Evolutionary conservation across 1,139 yeast species (phyloP).

Genomic region (Kluyveromyces marxianus): DNA sequence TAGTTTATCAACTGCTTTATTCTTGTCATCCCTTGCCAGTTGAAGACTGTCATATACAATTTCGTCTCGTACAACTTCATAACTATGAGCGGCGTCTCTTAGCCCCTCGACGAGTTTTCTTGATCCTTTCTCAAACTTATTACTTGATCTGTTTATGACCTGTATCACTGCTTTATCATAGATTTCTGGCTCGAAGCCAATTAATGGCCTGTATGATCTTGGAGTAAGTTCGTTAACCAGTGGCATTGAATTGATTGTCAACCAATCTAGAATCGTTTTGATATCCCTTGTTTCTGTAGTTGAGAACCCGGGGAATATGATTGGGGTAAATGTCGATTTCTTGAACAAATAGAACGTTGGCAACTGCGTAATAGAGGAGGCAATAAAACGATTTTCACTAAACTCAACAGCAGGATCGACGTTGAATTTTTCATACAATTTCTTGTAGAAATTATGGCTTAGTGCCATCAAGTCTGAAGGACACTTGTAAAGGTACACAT

Average conservation of each 20-base stretch:
- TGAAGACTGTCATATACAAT: constrained; percentile 38
- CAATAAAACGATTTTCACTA: constrained; percentile 40
- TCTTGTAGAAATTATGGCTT: constrained; percentile 38
- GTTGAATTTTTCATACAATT: constrained; percentile 39
- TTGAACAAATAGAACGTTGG: constrained; percentile 58
- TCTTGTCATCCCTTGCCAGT: constrained; percentile 38
- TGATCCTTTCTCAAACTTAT: constrained; percentile 14
- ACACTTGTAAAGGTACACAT: constrained; percentile 47
- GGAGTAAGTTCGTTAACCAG: constrained; percentile 45
- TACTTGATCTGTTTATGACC: constrained; percentile 41
- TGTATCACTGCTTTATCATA: constrained; percentile 47
- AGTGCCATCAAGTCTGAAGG: constrained; percentile 40
- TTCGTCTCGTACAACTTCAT: constrained; percentile 39
- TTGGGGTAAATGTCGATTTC: constrained; percentile 46
- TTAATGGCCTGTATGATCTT: constrained; percentile 31
- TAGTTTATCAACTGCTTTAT: constrained; percentile 36
- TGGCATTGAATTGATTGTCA: constrained; percentile 43
- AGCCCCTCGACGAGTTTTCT: constrained; percentile 35
- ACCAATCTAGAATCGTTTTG: constrained; percentile 42
- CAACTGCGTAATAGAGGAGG: constrained; percentile 47
- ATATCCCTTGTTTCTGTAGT: constrained; percentile 54
- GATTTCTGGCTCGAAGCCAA: constrained; percentile 31
- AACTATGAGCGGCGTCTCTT: constrained; percentile 48
- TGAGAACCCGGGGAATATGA: constrained; percentile 51
- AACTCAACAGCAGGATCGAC: constrained; percentile 30